Evolutionary conservation across 495 filamentous ascomycete genomes (phyloP).

Genomic region (Xylaria grammica): DNA sequence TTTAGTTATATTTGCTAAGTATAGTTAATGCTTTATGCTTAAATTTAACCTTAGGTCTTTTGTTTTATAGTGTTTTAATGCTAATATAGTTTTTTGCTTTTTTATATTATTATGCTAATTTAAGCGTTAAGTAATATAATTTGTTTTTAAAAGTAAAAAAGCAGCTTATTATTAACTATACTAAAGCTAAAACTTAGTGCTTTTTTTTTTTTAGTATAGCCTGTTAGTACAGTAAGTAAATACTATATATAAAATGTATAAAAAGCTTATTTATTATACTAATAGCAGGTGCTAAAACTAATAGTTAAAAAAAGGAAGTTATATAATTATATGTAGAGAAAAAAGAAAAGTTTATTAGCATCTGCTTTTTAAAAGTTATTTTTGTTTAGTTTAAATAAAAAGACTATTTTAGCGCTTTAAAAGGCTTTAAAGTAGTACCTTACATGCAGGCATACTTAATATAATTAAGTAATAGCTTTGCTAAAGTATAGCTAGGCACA

Average conservation of each 20-base stretch:
- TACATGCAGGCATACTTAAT: no score
- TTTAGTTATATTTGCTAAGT: background rate
- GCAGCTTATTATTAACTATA: slow-evolving; percentile 3
- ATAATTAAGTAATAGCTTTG: no score
- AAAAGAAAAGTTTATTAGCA: no score
- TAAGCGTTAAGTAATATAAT: background rate
- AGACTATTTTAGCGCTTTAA: no score
- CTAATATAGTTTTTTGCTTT: background rate
- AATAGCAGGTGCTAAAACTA: slow-evolving; percentile 8
- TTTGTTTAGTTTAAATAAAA: no score
- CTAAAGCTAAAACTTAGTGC: background rate
- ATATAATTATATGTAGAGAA: background rate
- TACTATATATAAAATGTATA: slow-evolving; percentile 3
- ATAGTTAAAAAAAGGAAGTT: slow-evolving; percentile 8
- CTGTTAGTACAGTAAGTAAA: background rate
- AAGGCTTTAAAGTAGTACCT: no score
- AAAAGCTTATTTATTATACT: background rate
- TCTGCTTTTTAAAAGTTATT: no score
- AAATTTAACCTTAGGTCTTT: background rate
- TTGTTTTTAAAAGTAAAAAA: background rate
- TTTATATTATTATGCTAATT: no score
- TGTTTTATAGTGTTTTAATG: background rate
- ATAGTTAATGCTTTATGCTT: background rate
- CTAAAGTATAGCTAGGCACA: no score
- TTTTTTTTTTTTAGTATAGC: background rate